Evolutionary conservation across 805 yeast genomes (phyloP).

Genomic region (Candida montana): DNA sequence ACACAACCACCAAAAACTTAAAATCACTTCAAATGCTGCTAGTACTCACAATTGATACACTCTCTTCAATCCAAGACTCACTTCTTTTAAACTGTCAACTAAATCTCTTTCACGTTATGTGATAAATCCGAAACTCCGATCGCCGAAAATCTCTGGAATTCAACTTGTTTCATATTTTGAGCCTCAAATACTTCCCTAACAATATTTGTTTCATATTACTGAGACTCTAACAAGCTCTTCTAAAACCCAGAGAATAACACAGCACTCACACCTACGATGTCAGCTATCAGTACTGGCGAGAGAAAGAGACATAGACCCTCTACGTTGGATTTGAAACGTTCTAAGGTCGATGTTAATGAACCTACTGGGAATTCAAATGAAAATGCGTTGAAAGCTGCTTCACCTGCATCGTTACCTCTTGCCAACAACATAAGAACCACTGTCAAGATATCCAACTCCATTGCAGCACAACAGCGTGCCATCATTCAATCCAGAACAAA

Average conservation of each 20-base stretch:
- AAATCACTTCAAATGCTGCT: no score
- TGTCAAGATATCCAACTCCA: conserved; percentile 20
- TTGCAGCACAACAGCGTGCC: conserved; percentile 26
- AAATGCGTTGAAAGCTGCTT: conserved; percentile 24
- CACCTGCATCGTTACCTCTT: conserved; percentile 26
- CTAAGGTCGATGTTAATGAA: conserved; percentile 9
- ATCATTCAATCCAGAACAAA: conserved; percentile 22
- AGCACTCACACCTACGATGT: no score
- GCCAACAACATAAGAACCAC: conserved; percentile 26
- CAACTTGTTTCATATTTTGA: background rate
- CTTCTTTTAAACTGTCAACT: no score
- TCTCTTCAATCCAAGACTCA: no score
- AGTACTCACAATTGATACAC: no score
- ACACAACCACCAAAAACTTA: no score
- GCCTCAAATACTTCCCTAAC: no score
- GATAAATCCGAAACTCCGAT: no score
- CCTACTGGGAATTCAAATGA: conserved; percentile 17
- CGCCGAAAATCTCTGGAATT: conserved; percentile 5
- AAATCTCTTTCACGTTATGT: no score
- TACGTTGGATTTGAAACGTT: conserved; percentile 15
- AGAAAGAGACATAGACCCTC: conserved; percentile 27
- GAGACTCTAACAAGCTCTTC: no score
- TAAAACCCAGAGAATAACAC: no score
- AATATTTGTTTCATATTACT: no score
- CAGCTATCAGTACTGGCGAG: conserved; percentile 1